Percentiles rank a stretch among this genome's conserved stretches.
Evolutionary conservation across 73 alveolate species (phyloP).

Genomic region (Paramecium sonneborni): DNA sequence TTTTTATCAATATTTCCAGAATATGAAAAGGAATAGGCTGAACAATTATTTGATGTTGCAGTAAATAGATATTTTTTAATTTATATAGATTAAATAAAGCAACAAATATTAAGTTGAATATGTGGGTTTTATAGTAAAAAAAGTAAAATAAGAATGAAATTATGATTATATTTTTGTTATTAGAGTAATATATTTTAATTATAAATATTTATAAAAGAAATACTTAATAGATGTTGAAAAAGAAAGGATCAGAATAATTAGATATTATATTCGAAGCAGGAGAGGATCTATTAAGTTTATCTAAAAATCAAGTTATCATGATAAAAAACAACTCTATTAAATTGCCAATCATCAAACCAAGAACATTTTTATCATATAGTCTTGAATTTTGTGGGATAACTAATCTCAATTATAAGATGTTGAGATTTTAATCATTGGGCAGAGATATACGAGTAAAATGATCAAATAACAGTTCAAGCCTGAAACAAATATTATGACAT

Average conservation of each 20-base stretch:
- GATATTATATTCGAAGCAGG: slow-evolving; percentile 65
- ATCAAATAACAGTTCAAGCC: no score
- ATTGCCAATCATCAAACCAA: slow-evolving; percentile 12
- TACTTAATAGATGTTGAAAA: no score
- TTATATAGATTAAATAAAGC: background rate
- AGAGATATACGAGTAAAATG: background rate
- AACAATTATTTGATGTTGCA: slow-evolving; percentile 40
- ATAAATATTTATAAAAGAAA: no score
- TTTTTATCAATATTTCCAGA: slow-evolving; percentile 11
- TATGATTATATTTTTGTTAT: background rate
- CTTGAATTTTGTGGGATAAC: slow-evolving; percentile 65
- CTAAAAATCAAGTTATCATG: background rate
- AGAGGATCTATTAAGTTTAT: slow-evolving; percentile 36
- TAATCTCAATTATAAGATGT: background rate
- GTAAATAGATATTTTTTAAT: background rate
- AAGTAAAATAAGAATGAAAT: background rate
- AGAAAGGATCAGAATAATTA: background rate
- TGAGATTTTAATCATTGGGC: slow-evolving; percentile 52
- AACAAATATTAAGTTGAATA: background rate
- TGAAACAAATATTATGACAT: slow-evolving; percentile 50
- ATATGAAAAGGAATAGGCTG: slow-evolving; percentile 22
- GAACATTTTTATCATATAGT: slow-evolving; percentile 36
- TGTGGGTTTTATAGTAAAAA: background rate
- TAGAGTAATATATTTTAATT: background rate
- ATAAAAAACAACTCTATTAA: slow-evolving; percentile 38